phyloP scores from a whole-genome alignment of 2,329 filamentous ascomycete genomes.

The Parascedosporium putredinis region DNA sequence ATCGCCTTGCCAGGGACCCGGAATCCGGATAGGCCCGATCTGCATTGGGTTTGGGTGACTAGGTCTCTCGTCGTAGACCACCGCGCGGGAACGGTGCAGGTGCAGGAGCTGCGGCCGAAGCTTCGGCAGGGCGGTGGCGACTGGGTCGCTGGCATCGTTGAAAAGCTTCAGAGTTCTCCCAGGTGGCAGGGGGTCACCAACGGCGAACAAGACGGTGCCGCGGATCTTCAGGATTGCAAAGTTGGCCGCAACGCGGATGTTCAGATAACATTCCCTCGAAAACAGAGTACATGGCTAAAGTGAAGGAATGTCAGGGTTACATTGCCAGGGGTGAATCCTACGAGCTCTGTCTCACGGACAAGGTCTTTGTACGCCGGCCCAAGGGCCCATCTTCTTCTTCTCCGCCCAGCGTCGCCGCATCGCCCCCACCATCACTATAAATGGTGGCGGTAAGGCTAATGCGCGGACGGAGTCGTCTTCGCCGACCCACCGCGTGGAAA shows the following conservation, averaged over 20 bases:
- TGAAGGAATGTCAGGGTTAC: conserved; percentile 57
- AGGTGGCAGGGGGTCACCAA: not conserved
- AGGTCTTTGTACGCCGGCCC: conserved; percentile 50
- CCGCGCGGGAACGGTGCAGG: conserved; percentile 43
- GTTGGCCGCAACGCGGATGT: not conserved
- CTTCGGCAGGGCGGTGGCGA: conserved; percentile 12
- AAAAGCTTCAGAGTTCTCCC: conserved; percentile 20
- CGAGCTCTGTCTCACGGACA: conserved; percentile 72
- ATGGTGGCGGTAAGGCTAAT: not conserved
- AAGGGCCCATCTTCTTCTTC: conserved; percentile 18
- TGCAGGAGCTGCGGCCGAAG: conserved; percentile 51
- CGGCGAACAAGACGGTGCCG: not conserved
- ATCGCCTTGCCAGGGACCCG: conserved; percentile 26
- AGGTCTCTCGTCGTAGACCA: conserved; percentile 73
- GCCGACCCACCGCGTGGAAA: conserved; percentile 10
- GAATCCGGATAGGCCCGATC: conserved; percentile 47
- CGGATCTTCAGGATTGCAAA: not conserved
- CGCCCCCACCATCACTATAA: not conserved
- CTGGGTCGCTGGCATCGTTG: conserved; percentile 22
- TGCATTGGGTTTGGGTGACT: conserved; percentile 67
- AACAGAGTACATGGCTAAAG: conserved; percentile 52
- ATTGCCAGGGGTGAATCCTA: conserved; percentile 75
- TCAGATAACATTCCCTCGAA: conserved; percentile 29
- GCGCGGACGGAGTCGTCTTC: too few relatives aligned
- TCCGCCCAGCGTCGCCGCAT: conserved; percentile 11